A percentile compares a stretch with the other conserved stretches of the same genome.
phyloP scores from a whole-genome alignment of 148 eudicot genomes.

The Pharnaceum exiguum region DNA sequence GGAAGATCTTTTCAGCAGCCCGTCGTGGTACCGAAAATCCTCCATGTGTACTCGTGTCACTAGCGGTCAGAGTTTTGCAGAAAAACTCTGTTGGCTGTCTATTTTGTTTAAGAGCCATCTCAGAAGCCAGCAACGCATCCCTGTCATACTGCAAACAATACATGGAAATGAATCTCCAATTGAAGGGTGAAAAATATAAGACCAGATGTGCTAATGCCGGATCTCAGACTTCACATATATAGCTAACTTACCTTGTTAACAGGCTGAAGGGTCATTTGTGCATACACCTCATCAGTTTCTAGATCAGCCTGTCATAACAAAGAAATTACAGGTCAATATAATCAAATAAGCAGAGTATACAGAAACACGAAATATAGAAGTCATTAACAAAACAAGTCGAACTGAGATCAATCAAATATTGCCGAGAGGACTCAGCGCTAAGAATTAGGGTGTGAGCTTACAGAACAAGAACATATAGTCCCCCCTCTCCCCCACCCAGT shows the following conservation, averaged over 20 bases:
- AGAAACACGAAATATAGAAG: not conserved
- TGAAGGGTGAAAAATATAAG: not conserved
- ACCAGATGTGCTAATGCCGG: not conserved
- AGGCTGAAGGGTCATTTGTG: constrained; percentile 99
- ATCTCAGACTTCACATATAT: not conserved
- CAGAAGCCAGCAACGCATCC: constrained; percentile 88
- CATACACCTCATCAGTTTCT: constrained; percentile 97
- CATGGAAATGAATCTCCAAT: constrained; percentile 3
- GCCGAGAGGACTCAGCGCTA: no score
- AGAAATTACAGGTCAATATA: not conserved
- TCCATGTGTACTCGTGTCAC: constrained; percentile 99
- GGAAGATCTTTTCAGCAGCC: constrained; percentile 97
- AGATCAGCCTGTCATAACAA: constrained; percentile 67
- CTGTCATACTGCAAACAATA: constrained; percentile 67
- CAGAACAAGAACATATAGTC: no score
- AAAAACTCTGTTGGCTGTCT: constrained; percentile 92
- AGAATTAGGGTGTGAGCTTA: no score
- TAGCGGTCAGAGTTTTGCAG: constrained; percentile 98
- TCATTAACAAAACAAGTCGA: not conserved
- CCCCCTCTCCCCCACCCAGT: no score
- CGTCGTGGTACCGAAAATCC: constrained; percentile 98
- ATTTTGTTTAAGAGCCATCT: constrained; percentile 86
- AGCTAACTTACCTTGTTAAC: constrained; percentile 62
- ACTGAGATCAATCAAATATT: not conserved
- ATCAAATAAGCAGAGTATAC: not conserved